phyloP scores from a whole-genome alignment of 331 rosid genomes.

The Dryas integrifolia region DNA sequence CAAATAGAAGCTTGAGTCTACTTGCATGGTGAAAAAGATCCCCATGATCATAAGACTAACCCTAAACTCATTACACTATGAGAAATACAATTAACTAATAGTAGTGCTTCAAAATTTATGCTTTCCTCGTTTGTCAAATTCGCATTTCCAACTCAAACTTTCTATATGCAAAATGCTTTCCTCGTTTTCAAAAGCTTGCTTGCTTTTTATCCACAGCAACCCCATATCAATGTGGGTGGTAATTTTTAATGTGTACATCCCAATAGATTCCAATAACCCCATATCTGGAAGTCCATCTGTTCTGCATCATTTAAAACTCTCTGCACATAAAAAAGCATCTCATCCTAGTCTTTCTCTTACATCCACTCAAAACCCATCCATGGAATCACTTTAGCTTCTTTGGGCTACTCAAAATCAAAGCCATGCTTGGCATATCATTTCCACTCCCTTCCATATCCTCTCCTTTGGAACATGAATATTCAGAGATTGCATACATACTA shows the following conservation, averaged over 20 bases:
- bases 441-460: slow-evolving; percentile 16
- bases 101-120: slow-evolving; percentile 17
- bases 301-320: slow-evolving; percentile 31
- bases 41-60: too few relatives aligned
- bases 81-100: too few relatives aligned
- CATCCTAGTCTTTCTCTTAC: slow-evolving; percentile 41
- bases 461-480: slow-evolving; percentile 39
- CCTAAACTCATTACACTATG: too few relatives aligned
- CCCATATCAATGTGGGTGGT: background rate
- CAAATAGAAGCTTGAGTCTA: too few relatives aligned
- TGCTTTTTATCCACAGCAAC: slow-evolving; percentile 24
- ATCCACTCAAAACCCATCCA: slow-evolving; percentile 28
- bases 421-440: slow-evolving; percentile 6
- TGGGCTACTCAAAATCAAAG: slow-evolving; percentile 22
- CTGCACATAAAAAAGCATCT: slow-evolving; percentile 48
- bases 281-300: slow-evolving; percentile 25
- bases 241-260: slow-evolving; percentile 10
- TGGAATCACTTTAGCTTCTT: slow-evolving; percentile 45
- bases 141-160: slow-evolving; percentile 23
- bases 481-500: background rate
- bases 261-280: slow-evolving; percentile 35
- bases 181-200: slow-evolving; percentile 34
- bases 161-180: slow-evolving; percentile 28
- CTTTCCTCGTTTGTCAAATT: slow-evolving; percentile 26
- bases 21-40: too few relatives aligned